Percentiles rank a stretch among this genome's conserved stretches.
These are phyloP conservation scores for Hypoxylon sp. DNA, from an alignment of 2,329 filamentous ascomycete species.

Conservation along the genomic window DNA sequence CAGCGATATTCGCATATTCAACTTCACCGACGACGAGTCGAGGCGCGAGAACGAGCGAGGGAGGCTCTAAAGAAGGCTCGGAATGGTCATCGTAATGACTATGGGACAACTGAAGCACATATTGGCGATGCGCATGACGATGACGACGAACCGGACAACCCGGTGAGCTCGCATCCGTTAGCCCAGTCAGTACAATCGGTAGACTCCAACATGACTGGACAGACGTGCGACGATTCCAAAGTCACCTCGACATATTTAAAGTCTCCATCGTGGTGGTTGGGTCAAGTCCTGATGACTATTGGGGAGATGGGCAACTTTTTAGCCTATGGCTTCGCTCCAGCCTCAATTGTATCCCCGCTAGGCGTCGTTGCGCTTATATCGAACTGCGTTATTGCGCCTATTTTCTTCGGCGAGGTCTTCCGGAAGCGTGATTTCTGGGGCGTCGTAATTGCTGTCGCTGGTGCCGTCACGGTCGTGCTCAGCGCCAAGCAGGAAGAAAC, in stretches of 20 bases:
- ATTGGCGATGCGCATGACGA: constrained; percentile 44
- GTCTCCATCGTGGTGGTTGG: constrained; percentile 96
- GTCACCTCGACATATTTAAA: constrained; percentile 77
- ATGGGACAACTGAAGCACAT: constrained; percentile 41
- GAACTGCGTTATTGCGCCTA: constrained; percentile 95
- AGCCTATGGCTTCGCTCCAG: constrained; percentile 96
- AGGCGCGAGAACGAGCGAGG: constrained; percentile 63
- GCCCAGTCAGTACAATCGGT: constrained; percentile 59
- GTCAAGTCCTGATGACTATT: constrained; percentile 89
- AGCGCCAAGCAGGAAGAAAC: constrained; percentile 90
- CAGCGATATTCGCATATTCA: constrained; percentile 94
- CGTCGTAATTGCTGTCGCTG: constrained; percentile 84
- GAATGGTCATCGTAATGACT: constrained; percentile 43
- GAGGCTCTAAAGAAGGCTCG: constrained; percentile 60
- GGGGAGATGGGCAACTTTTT: constrained; percentile 97
- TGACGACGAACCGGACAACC: constrained; percentile 46
- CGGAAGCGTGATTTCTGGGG: constrained; percentile 85
- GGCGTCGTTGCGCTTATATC: constrained; percentile 97
- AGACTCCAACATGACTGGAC: constrained; percentile 51
- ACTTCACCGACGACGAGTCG: constrained; percentile 74
- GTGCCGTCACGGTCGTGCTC: constrained; percentile 90
- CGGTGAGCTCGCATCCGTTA: constrained; percentile 61
- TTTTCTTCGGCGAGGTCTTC: constrained; percentile 92
- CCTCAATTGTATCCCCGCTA: constrained; percentile 94
- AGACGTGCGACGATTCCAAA: constrained; percentile 49